A percentile compares a stretch with the other conserved stretches of the same genome.
Conservation (phyloP, 2,329 filamentous ascomycete genomes). For the Harringtonia aguacate region DNA sequence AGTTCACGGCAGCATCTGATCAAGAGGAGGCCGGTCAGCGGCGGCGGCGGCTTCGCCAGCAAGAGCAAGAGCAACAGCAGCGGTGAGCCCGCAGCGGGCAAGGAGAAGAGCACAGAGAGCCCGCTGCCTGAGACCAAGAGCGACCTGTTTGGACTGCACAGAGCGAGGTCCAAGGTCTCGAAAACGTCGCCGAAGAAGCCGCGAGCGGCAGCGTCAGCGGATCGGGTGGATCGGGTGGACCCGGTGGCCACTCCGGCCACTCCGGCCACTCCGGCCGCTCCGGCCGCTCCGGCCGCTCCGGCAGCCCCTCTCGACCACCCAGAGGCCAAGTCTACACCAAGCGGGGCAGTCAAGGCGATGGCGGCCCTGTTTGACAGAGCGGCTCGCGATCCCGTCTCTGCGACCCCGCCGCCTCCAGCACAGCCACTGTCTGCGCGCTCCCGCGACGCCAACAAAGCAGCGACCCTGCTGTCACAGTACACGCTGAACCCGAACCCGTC, state of each 20-base stretch:
- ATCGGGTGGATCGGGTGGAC: too few relatives aligned
- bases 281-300: too few relatives aligned
- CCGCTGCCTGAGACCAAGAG: slow-evolving; percentile 9
- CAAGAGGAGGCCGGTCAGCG: too few relatives aligned
- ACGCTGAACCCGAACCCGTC: too few relatives aligned
- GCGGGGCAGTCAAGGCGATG: slow-evolving; percentile 34
- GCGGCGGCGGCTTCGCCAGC: too few relatives aligned
- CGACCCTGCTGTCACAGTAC: slow-evolving; percentile 15
- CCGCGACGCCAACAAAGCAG: slow-evolving; percentile 7
- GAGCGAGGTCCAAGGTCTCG: neutral
- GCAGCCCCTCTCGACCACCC: too few relatives aligned
- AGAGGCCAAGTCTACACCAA: slow-evolving; percentile 13
- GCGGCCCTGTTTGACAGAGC: slow-evolving; percentile 39
- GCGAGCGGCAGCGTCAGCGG: too few relatives aligned
- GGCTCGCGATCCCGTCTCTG: slow-evolving; percentile 5
- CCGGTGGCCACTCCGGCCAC: too few relatives aligned
- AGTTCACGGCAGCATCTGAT: too few relatives aligned
- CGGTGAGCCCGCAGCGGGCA: neutral
- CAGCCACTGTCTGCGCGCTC: neutral
- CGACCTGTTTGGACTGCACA: neutral
- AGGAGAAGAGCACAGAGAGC: neutral
- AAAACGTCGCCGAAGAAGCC: too few relatives aligned
- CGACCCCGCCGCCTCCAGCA: neutral
- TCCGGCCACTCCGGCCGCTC: too few relatives aligned
- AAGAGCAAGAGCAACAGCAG: too few relatives aligned